Evolutionary conservation across 2,329 filamentous ascomycete species (phyloP), one percentile per base, ranked within the genome.

Genomic region (Claviceps africana): DNA sequence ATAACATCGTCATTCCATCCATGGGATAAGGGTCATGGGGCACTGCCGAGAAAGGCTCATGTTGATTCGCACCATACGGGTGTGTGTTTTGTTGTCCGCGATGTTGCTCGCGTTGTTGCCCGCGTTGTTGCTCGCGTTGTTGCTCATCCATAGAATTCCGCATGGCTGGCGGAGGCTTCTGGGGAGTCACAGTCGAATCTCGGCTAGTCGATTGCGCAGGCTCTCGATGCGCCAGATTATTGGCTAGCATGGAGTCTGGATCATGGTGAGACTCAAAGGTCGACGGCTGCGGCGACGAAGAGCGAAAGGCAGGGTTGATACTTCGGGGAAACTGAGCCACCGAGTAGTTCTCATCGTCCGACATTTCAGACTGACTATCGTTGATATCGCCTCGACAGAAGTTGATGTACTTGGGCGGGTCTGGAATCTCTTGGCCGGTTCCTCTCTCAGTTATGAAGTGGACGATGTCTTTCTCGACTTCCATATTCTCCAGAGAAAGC

Each of bases 1-100:
- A 97, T 56, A 96, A 85, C 80, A 97, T 95, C 0, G 91, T 96
- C 89, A 97, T 97, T 4, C 90, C 91, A 64, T 97, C 91, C 66
- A 85, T 81, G 0, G 91, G 90, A 64, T 96, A 96, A 10, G 93
- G 88, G 60, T 97, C 94, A 61, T 96, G 89, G 15, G 91, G 89
- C 2, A 95, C 79, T 15, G 80, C 70, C 4, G 82, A 75, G 54
- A 87, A 79, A 25, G 82, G 76, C 3, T 76, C 77, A 47, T 69
- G 64, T 57, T 89, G 82, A 52, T 70, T 72, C 40, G 65, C 58
- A 54, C 81, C 78, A 48, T 68, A 70, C 28, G 61, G 55, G 37
- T 56, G 55, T 37, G 62, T 58, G 13, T 53, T 50, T 7, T 60
- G 58, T 46, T 58, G 58, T 30, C 48, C 51, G 11, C 55, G 56